Base-by-base conservation (phyloP, 306 rosid species). In the Phaseolus lunatus region DNA sequence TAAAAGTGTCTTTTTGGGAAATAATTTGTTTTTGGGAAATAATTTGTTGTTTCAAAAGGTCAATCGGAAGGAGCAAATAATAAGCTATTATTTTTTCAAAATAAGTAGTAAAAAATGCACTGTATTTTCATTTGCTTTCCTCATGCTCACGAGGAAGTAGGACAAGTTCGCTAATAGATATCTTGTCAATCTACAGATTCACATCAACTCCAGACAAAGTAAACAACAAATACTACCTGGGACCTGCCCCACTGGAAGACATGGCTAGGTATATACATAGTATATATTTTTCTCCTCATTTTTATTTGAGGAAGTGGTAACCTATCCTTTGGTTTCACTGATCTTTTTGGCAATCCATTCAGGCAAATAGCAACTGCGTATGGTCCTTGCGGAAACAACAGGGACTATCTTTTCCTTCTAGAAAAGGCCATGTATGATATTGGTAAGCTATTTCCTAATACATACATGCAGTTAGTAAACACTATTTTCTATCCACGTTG, bases 331-430 rank as follows among this genome's bases (percentile, higher is more conserved):
- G 24, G 3, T 24, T 79, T 5, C 15, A 10, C 72, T 68, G 20
- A 76, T 72, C 7, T 37, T 12, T 59, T 12, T 64, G 63, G 15
- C 81, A 31, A 27, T 37, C 39, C 50, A n/a, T 79, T 45, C 91
- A 95, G 99, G 76, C 97, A 96, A 93, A 96, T 96, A 71, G 98
- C 99, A 67, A 89, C 97, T 54, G 98, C 99, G 16, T 7, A n/a
- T 77, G 99, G 99, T 1, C 99, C 99, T n/a, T 92, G 94, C 19
- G 99, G 99, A 67, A 91, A 96, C 84, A 96, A 92, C 43, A 85
- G 91, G 58, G 98, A 96, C 70, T 96, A 96, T 49, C 45, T 96
- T 70, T 96, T 96, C 82, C 86, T 72, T 52, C 70, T 96, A 57
- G 98, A 96, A 80, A 96, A 89, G 77, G 98, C 99, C 74, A 48